Evolutionary conservation across 129 eudicot genomes (phyloP), one percentile per base, ranked within the genome.

Genomic region (Oenanthe sinensis): DNA sequence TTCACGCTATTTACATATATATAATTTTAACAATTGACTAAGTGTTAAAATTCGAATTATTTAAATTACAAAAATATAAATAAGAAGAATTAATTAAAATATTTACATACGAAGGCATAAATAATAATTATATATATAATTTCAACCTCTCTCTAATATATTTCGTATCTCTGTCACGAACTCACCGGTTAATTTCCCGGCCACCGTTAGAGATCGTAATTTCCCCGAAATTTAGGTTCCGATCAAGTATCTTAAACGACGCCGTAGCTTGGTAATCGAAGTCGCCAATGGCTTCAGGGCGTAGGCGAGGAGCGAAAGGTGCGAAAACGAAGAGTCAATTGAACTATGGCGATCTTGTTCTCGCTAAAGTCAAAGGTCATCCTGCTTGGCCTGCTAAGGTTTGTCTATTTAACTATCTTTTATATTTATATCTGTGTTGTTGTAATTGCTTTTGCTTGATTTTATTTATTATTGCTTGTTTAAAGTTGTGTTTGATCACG

Each of bases 341-440:
- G 80, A 87, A 86, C 52, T 79, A 89, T 79, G 98, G 98, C 77
- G 98, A 93, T 91, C 97, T 93, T 49, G 98, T 93, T 46, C 98
- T 93, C 78, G 98, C 98, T 76, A 93, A 93, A 84, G 98, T 93
- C 82, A 91, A 91, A 87, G 98, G 98, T 9, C 89, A 83, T 81
- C 98, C 97, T 79, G 89, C 97, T 79, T 93, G 98, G 98, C 98
- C 98, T 79, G 98, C 98, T 54, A 88, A 91, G 97, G 98, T 93
- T 79, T 63, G 79, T 80, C 52, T 83, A 13, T 48, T 12, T 48
- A 48, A 3, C 19, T 48, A 3, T 14, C 2, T 48, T 73, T 28
- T 80, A 48, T 15, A 26, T 67, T 13, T 5, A 4, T 74, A 52
- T 54, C 24, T 62, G 20, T 70, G 76, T 10, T 37, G 1, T 60